Percentiles rank a stretch among this genome's conserved stretches.
Conservation (phyloP, 257 asterid species). For the Perilla frutescens region DNA sequence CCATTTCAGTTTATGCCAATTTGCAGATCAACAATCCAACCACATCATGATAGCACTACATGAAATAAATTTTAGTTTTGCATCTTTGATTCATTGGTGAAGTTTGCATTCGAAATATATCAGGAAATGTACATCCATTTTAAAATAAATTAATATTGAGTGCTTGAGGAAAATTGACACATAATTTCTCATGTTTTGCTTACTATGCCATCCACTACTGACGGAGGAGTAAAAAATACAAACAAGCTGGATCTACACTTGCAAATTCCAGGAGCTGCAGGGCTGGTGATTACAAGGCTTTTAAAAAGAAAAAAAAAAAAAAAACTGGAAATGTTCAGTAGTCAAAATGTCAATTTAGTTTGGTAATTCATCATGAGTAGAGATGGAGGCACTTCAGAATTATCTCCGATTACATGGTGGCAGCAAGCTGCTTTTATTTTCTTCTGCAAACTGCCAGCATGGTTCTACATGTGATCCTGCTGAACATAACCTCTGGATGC, state of each 20-base stretch:
- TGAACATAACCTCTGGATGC: background rate
- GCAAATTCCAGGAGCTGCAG: background rate
- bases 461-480: background rate
- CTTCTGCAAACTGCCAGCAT: conserved; percentile 1
- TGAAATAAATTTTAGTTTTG: background rate
- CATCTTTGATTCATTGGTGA: background rate
- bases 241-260: background rate
- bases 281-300: background rate
- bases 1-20: background rate
- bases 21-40: background rate
- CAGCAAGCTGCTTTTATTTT: conserved; percentile 1
- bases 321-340: background rate
- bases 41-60: conserved; percentile 9
- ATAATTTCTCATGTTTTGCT: background rate
- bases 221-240: background rate
- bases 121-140: background rate
- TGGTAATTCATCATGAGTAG: background rate
- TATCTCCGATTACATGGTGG: background rate
- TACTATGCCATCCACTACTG: background rate
- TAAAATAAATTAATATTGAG: no score
- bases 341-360: background rate
- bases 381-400: background rate
- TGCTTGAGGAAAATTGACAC: background rate
- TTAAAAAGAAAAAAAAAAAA: no score
- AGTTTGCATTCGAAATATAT: background rate